Evolutionary conservation across 495 filamentous ascomycete species (phyloP).

Genomic region (Lasiosphaeris hirsuta): DNA sequence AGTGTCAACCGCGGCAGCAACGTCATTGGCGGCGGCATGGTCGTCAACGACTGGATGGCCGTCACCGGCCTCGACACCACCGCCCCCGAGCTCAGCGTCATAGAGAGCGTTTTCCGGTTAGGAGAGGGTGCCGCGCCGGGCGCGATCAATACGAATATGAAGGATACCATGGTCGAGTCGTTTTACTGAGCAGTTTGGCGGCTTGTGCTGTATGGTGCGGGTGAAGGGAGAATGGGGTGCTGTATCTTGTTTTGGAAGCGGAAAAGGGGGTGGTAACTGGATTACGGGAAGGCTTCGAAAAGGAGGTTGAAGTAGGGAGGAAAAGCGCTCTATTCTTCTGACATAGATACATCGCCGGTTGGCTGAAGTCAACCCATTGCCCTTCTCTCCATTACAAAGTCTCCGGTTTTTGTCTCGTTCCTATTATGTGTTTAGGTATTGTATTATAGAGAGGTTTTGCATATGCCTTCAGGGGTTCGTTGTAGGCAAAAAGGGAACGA

Average conservation of each 20-base stretch:
- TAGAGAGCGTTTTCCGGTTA: constrained; percentile 91
- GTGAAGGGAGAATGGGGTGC: not conserved
- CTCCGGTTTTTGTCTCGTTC: too few relatives aligned
- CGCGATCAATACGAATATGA: constrained; percentile 73
- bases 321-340: too few relatives aligned
- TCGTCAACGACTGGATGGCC: constrained; percentile 98
- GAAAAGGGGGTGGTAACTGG: too few relatives aligned
- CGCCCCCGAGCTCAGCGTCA: constrained; percentile 90
- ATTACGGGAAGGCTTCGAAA: too few relatives aligned
- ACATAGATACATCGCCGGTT: too few relatives aligned
- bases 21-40: constrained; percentile 97
- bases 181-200: constrained; percentile 67
- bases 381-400: too few relatives aligned
- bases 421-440: too few relatives aligned
- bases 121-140: constrained; percentile 80
- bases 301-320: too few relatives aligned
- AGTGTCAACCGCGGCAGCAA: constrained; percentile 87
- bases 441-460: too few relatives aligned
- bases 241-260: not conserved
- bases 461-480: too few relatives aligned
- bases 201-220: not conserved
- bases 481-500: too few relatives aligned
- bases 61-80: constrained; percentile 97
- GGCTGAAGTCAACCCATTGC: too few relatives aligned
- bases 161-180: constrained; percentile 97